A percentile compares a stretch with the other conserved stretches of the same genome.
Conservation (phyloP, 169 alveolate genomes). For the Plasmodium ovale region DNA sequence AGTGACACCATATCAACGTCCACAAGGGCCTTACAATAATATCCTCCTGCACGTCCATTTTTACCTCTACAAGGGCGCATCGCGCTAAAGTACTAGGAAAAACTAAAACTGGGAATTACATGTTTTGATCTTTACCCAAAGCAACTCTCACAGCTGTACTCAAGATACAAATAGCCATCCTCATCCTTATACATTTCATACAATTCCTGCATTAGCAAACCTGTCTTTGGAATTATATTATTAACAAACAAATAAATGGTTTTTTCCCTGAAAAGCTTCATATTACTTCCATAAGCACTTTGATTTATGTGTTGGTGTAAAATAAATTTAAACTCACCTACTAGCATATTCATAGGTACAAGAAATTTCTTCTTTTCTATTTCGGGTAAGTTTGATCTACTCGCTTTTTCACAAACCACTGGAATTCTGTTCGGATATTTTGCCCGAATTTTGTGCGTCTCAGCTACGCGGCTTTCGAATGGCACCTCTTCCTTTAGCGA, state of each 20-base stretch:
- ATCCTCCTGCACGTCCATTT: too few species aligned
- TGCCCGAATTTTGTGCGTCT: constrained; percentile 87
- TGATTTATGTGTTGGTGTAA: constrained; percentile 88
- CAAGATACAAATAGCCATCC: constrained; percentile 89
- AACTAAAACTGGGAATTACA: too few species aligned
- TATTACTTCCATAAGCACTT: constrained; percentile 77
- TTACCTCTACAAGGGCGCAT: too few species aligned
- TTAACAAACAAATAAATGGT: constrained; percentile 88
- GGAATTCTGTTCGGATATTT: constrained; percentile 93
- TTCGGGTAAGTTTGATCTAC: constrained; percentile 67
- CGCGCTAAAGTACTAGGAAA: too few species aligned
- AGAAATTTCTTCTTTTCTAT: constrained; percentile 82
- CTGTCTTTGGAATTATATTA: constrained; percentile 87
- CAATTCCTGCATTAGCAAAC: constrained; percentile 88
- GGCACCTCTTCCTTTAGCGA: constrained; percentile 65
- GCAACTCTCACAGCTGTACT: constrained; percentile 87
- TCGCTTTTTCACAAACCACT: constrained; percentile 90
- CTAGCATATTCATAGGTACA: constrained; percentile 91
- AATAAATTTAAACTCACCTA: constrained; percentile 91
- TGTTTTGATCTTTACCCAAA: constrained; percentile 58
- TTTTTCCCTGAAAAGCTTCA: constrained; percentile 79
- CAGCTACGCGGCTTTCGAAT: constrained; percentile 88
- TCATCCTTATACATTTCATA: constrained; percentile 87
- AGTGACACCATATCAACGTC: too few species aligned
- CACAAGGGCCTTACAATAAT: too few species aligned